A percentile compares a stretch with the other conserved stretches of the same genome.
Conservation (phyloP, 2,329 filamentous ascomycete species). For the Trichoderma sp. region DNA sequence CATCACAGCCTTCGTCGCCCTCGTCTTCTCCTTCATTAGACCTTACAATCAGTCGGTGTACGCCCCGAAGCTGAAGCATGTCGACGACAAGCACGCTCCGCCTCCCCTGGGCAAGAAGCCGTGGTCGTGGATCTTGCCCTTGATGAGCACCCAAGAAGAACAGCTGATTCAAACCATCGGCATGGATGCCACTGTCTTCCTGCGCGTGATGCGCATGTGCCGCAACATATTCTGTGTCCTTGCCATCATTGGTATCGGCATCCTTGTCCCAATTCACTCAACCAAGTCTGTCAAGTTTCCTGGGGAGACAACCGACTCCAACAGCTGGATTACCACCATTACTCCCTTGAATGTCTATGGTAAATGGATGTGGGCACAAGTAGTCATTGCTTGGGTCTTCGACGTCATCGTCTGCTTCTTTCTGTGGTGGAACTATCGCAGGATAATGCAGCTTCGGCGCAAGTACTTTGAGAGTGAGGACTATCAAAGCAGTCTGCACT, state of each 20-base stretch:
- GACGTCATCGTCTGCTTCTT: conserved; percentile 75
- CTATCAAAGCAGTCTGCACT: conserved; percentile 84
- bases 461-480: conserved; percentile 82
- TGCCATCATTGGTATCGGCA: conserved; percentile 67
- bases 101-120: conserved; percentile 83
- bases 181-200: conserved; percentile 85
- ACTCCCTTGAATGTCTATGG: conserved; percentile 57
- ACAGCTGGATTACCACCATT: conserved; percentile 55
- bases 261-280: conserved; percentile 81
- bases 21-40: conserved; percentile 84
- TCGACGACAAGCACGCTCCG: conserved; percentile 84
- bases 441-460: conserved; percentile 67
- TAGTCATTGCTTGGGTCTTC: conserved; percentile 62
- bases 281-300: conserved; percentile 38
- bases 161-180: conserved; percentile 79
- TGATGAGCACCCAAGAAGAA: conserved; percentile 75
- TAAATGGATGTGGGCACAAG: conserved; percentile 56
- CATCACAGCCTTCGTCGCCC: conserved; percentile 68
- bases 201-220: conserved; percentile 87
- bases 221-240: conserved; percentile 82
- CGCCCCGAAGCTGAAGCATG: conserved; percentile 88
- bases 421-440: conserved; percentile 86
- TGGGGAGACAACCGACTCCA: conserved; percentile 9
- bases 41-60: conserved; percentile 92
- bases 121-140: conserved; percentile 80